Conservation (phyloP, 2,329 filamentous ascomycete species). For the Sarocladiaceae sp. region DNA sequence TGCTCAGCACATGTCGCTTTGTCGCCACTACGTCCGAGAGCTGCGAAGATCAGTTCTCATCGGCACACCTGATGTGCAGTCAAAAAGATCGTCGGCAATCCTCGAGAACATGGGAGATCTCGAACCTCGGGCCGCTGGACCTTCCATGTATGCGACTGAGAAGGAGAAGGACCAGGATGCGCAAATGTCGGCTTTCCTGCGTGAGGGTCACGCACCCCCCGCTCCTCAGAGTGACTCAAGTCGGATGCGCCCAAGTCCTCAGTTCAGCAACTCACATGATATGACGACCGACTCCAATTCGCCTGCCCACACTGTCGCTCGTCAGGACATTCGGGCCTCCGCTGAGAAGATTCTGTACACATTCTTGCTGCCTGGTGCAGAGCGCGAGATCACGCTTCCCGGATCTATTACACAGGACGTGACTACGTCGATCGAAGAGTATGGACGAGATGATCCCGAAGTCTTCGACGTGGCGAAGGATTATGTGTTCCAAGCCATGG, state of each 20-base stretch:
- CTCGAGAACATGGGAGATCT: slow-evolving; percentile 71
- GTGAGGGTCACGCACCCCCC: slow-evolving; percentile 58
- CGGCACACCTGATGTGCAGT: slow-evolving; percentile 87
- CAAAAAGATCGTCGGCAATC: slow-evolving; percentile 79
- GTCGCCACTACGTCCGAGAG: slow-evolving; percentile 94
- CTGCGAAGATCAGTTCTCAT: slow-evolving; percentile 89
- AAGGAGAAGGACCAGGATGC: slow-evolving; percentile 79
- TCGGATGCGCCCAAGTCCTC: slow-evolving; percentile 43
- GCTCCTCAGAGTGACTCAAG: slow-evolving; percentile 36
- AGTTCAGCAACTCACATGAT: slow-evolving; percentile 58
- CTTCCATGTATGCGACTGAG: slow-evolving; percentile 59
- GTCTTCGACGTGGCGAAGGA: slow-evolving; percentile 97
- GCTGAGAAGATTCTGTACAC: slow-evolving; percentile 99
- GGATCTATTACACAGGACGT: slow-evolving; percentile 83
- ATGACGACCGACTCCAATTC: slow-evolving; percentile 74
- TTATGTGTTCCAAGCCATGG: slow-evolving; percentile 99
- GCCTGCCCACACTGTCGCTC: slow-evolving; percentile 76
- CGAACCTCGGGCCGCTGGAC: slow-evolving; percentile 53
- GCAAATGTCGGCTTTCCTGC: slow-evolving; percentile 84
- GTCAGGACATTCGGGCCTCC: slow-evolving; percentile 85
- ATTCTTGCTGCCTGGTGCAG: slow-evolving; percentile 88
- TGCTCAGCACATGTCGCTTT: slow-evolving; percentile 96
- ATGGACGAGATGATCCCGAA: slow-evolving; percentile 90
- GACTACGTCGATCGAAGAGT: slow-evolving; percentile 82
- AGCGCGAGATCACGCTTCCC: slow-evolving; percentile 92